Evolutionary conservation across 768 basidiomycete species (phyloP).

Genomic region (Boletus bicolor): DNA sequence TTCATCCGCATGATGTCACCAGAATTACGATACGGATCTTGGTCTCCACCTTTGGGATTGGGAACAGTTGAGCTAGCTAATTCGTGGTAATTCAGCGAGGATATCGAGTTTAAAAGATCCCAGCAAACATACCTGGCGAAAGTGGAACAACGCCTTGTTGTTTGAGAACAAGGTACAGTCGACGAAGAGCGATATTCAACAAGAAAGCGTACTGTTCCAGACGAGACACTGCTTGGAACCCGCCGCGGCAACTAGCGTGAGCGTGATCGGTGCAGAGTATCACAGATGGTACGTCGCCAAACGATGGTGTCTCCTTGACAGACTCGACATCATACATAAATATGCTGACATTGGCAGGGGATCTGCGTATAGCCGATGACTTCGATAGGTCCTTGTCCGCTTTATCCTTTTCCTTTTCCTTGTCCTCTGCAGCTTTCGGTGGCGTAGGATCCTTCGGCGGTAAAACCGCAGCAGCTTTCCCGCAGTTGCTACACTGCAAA

Average conservation of each 20-base stretch:
- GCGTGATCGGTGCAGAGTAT: conserved; percentile 80
- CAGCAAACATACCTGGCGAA: conserved; percentile 55
- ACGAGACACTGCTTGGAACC: conserved; percentile 90
- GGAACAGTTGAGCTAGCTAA: conserved; percentile 33
- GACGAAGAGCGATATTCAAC: conserved; percentile 89
- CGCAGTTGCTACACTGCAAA: conserved; percentile 79
- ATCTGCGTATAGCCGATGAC: conserved; percentile 61
- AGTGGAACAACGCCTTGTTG: conserved; percentile 88
- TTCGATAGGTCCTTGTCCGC: conserved; percentile 50
- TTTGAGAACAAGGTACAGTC: conserved; percentile 83
- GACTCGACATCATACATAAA: conserved; percentile 79
- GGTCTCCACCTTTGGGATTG: conserved; percentile 37
- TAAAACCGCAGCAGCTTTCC: conserved; percentile 67
- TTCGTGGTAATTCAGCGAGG: conserved; percentile 9
- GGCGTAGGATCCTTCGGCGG: conserved; percentile 52
- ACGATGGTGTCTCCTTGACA: conserved; percentile 62
- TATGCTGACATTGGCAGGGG: conserved; percentile 74
- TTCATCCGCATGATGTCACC: conserved; percentile 93
- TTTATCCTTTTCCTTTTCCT: conserved; percentile 40
- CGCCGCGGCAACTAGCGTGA: conserved; percentile 58
- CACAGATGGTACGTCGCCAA: conserved; percentile 68
- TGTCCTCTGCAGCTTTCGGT: conserved; percentile 51
- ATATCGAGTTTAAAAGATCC: conserved; percentile 1
- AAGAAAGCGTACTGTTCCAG: conserved; percentile 98
- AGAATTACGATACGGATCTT: conserved; percentile 83